A percentile compares a stretch with the other conserved stretches of the same genome.
These are phyloP conservation scores for Gloeopeniophorella convolvens DNA, from an alignment of 768 basidiomycete species.

Conservation along the genomic window DNA sequence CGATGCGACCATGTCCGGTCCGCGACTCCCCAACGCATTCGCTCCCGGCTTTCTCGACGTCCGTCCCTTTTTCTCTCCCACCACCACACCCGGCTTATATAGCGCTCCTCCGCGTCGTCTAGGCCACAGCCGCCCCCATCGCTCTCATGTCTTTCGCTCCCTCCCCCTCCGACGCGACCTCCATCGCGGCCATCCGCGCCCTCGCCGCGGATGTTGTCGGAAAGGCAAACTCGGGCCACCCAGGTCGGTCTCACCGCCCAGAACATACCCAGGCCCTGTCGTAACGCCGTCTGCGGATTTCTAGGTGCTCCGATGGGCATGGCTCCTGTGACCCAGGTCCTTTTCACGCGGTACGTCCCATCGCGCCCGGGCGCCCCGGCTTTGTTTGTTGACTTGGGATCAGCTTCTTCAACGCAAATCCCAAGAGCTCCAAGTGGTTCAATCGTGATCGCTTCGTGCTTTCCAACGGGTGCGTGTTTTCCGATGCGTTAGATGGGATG, in stretches of 20 bases:
- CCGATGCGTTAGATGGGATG: not conserved
- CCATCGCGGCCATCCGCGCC: constrained; percentile 68
- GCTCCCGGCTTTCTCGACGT: constrained; percentile 3
- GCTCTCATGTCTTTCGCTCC: no score
- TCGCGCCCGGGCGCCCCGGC: not conserved
- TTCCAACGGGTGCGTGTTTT: constrained; percentile 72
- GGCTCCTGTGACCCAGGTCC: constrained; percentile 77
- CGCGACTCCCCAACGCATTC: constrained; percentile 17
- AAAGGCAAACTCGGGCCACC: constrained; percentile 93
- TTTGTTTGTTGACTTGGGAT: not conserved
- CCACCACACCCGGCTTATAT: no score
- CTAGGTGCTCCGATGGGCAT: constrained; percentile 91
- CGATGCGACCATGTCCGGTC: constrained; percentile 2
- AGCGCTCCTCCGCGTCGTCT: no score
- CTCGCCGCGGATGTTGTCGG: constrained; percentile 71
- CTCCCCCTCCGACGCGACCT: constrained; percentile 43
- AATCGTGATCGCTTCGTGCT: constrained; percentile 97
- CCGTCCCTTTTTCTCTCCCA: no score
- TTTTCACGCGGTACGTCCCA: constrained; percentile 61
- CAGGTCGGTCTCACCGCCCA: constrained; percentile 42
- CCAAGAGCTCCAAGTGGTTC: constrained; percentile 86
- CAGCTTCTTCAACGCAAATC: constrained; percentile 85
- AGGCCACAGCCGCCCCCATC: no score
- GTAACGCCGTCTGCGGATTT: not conserved
- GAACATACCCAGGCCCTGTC: not conserved